These are phyloP conservation scores for Globisporangium ultimum DNA, from an alignment of 352 stramenopile species.

Conservation along the genomic window DNA sequence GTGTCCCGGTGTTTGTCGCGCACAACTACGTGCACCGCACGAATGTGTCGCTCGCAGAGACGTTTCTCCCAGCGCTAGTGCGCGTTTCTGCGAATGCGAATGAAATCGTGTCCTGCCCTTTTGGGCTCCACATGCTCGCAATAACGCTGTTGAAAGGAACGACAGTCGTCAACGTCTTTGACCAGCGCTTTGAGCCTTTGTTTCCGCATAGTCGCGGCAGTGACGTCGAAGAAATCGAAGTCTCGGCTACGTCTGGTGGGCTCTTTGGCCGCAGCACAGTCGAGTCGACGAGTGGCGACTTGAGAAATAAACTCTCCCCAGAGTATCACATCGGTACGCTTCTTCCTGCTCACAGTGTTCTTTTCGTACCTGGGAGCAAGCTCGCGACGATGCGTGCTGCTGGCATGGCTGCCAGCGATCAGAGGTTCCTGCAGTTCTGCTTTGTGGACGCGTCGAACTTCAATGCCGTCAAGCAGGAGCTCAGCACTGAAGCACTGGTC, in stretches of 20 bases:
- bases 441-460: slow-evolving; percentile 77
- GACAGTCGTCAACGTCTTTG: slow-evolving; percentile 21
- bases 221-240: slow-evolving; percentile 20
- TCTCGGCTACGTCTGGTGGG: slow-evolving; percentile 10
- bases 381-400: slow-evolving; percentile 19
- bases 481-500: slow-evolving; percentile 45
- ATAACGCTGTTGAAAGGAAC: slow-evolving; percentile 17
- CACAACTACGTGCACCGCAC: slow-evolving; percentile 75
- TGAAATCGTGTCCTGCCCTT: slow-evolving; percentile 39
- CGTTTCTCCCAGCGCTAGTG: slow-evolving; percentile 35
- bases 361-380: slow-evolving; percentile 56
- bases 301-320: too few relatives aligned
- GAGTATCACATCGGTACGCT: too few relatives aligned
- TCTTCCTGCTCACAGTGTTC: slow-evolving; percentile 18
- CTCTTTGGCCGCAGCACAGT: background rate
- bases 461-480: slow-evolving; percentile 55
- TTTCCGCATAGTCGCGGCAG: slow-evolving; percentile 1
- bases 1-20: slow-evolving; percentile 43
- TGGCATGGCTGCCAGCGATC: background rate
- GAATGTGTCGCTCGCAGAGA: slow-evolving; percentile 25
- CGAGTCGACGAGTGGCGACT: too few relatives aligned
- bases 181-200: slow-evolving; percentile 30
- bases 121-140: slow-evolving; percentile 57
- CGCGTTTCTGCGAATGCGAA: slow-evolving; percentile 1
- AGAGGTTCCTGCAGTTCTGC: slow-evolving; percentile 55